Evolutionary conservation across 495 filamentous ascomycete genomes (phyloP), one percentile per base, ranked within the genome.

Genomic region (Extremus antarcticus): DNA sequence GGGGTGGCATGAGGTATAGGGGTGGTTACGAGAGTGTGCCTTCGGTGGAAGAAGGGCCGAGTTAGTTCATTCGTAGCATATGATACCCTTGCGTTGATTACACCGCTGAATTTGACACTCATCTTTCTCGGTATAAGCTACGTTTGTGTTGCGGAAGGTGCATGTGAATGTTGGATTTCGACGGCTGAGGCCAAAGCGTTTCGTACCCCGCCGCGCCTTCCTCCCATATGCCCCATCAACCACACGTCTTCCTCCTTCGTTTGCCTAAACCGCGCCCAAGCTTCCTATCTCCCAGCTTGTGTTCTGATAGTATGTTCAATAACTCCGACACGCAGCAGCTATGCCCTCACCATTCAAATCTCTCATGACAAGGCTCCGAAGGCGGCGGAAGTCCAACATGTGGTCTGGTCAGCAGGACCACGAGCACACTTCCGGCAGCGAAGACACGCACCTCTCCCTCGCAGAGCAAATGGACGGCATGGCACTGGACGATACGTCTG

Each of bases 1-100:
- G 73, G 22, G 75, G 81, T 49, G 86, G 85, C 78, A 72, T 70
- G 60, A 60, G 73, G 32, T 61, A 61, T 57, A 63, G 63, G 39
- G 61, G 66, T 43, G 62, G 60, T 22, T 65, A 65, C 47, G 60
- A 63, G 57, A 43, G 22, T 53, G 63, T 65, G n/a, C 39, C 59
- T 15, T 25, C 29, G 24, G 57, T 22, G 45, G 62, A 62, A 23
- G 62, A 51, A 38, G 48, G 48, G 23, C 7, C 9, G 9, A 25
- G 7, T 3, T 48, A 25, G 24, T 46, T n/a, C 15, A n/a, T n/a
- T 45, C 17, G 7, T 35, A 35, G 29, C 29, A 13, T 35, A 13
- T 35, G 29, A 35, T 35, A 35, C 29, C 29, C 29, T n/a, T n/a
- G n/a, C n/a, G n/a, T 13, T 35, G 29, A 35, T 35, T 35, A 7